Evolutionary conservation across 768 basidiomycete genomes (phyloP), one percentile per base, ranked within the genome.

Genomic region (Mycena metata): DNA sequence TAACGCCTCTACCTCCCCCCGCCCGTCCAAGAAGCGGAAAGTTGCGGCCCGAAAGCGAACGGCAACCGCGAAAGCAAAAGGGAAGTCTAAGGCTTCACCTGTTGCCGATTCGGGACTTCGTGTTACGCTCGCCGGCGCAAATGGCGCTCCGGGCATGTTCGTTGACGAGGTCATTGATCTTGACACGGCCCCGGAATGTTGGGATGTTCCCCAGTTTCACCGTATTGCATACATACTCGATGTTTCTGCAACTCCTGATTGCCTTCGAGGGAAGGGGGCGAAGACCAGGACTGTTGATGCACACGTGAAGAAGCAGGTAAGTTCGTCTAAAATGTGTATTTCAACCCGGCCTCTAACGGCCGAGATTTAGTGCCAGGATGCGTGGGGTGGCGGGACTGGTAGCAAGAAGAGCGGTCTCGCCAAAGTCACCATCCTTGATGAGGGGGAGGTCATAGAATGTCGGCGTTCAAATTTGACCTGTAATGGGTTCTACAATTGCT

Each of bases 281-380:
- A n/a, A n/a, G n/a, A n/a, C n/a, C n/a, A n/a, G n/a, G n/a, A n/a
- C n/a, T n/a, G n/a, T n/a, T n/a, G n/a, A n/a, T n/a, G n/a, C n/a
- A n/a, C n/a, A n/a, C n/a, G n/a, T n/a, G n/a, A n/a, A n/a, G n/a
- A n/a, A n/a, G n/a, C n/a, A n/a, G n/a, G n/a, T n/a, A n/a, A n/a
- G n/a, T n/a, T n/a, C n/a, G n/a, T n/a, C n/a, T n/a, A n/a, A n/a
- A n/a, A n/a, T n/a, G n/a, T n/a, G n/a, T n/a, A n/a, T n/a, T n/a
- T n/a, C n/a, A n/a, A n/a, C n/a, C n/a, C n/a, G n/a, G n/a, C n/a
- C n/a, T n/a, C n/a, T n/a, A n/a, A n/a, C n/a, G n/a, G n/a, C n/a
- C n/a, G n/a, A n/a, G n/a, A n/a, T 36, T 36, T 2, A 56, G 54
- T 56, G 54, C n/a, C 54, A 56, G n/a, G 54, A 56, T 24, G 13